These are phyloP conservation scores for Dujonia santamariae DNA, from an alignment of 1,139 yeast genomes.

Conservation along the genomic window DNA sequence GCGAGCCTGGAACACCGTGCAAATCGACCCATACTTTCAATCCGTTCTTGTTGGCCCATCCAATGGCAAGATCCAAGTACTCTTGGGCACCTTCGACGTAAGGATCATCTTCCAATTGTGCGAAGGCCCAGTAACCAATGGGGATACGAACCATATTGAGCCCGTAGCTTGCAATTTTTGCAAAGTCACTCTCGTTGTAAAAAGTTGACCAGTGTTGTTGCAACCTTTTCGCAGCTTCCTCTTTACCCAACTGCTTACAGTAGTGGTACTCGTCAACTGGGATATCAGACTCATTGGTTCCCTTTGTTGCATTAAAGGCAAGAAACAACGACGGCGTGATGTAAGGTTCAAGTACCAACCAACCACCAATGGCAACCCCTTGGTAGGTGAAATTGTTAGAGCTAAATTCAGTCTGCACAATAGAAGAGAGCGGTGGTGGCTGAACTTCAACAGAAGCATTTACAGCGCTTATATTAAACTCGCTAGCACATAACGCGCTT, in stretches of 20 bases:
- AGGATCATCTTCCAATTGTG: conserved; percentile 47
- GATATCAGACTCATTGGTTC: conserved; percentile 27
- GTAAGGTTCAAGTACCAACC: conserved; percentile 65
- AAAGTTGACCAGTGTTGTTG: conserved; percentile 54
- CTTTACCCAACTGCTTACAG: conserved; percentile 44
- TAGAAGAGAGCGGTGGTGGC: background rate
- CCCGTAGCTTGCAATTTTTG: conserved; percentile 44
- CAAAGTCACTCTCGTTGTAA: conserved; percentile 53
- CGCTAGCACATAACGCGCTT: no score
- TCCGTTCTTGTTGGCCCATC: conserved; percentile 50
- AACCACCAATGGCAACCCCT: conserved; percentile 64
- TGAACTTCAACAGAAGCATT: no score
- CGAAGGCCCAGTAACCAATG: conserved; percentile 68
- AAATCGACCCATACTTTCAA: conserved; percentile 61
- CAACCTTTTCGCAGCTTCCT: conserved; percentile 39
- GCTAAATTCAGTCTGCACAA: background rate
- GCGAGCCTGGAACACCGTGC: conserved; percentile 68
- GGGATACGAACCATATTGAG: conserved; percentile 64
- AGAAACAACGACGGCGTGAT: conserved; percentile 61
- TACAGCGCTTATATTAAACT: no score
- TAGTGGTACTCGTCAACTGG: conserved; percentile 62
- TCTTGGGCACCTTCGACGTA: conserved; percentile 55
- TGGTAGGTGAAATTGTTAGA: conserved; percentile 23
- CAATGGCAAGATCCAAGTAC: conserved; percentile 52
- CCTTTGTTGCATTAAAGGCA: conserved; percentile 24